Evolutionary conservation across 305 asterid species (phyloP), one percentile per base, ranked within the genome.

Genomic region (Nicotiana rustica): DNA sequence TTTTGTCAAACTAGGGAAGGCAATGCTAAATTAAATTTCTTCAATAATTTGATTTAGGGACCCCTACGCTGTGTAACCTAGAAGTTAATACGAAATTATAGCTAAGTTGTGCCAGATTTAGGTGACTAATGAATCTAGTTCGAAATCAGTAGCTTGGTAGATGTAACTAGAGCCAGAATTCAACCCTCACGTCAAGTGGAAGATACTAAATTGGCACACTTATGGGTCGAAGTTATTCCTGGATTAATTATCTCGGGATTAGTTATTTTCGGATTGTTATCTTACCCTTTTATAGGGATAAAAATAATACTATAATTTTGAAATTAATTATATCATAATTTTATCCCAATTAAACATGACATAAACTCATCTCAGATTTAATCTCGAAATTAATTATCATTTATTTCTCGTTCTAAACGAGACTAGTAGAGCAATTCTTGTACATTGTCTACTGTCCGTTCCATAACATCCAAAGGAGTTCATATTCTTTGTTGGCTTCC

Each of bases 11-110:
- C 70, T 13, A 12, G 18, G 41, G 5, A 25, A 65, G 33, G 0
- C 4, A 1, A 65, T 12, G 21, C 19, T 41, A 31, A 31, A 31
- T 35, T 14, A 14, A 67, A 67, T 21, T 9, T 33, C 13, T 15
- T 35, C 75, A 33, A 66, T 66, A 33, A 15, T 67, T 67, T 15
- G 14, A 33, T 67, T 67, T 67, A 67, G 55, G 73, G 73, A 33
- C 49, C 49, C 38, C 73, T 66, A 33, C 9, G 17, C 76, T 66
- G 14, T 17, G 8, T 35, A 67, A 35, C 18, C 21, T 67, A 15
- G 0, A 67, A 33, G 5, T 33, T 31, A n/a, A 15, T 31, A 6
- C 18, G 3, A 14, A 66, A 31, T 31, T 67, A 67, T 13, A 31
- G 10, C 44, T 38, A 29, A 66, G 6, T 1, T 17, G 35, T 31